Base-by-base conservation (phyloP, 202 grass and related monocot genomes). In the Saccharum hybrid region DNA sequence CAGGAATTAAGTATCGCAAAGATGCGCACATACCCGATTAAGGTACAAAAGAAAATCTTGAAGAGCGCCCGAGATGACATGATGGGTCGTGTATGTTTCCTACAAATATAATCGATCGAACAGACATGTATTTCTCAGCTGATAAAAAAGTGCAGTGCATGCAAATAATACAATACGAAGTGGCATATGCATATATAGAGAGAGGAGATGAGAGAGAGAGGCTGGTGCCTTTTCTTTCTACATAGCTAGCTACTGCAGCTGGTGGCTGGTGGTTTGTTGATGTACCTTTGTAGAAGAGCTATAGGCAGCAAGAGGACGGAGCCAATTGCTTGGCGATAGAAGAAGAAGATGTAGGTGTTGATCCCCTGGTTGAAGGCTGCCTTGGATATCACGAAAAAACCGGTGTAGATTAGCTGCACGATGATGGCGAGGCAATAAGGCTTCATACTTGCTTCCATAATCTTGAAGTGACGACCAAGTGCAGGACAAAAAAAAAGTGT, bases 361-460 rank as follows among this genome's bases (percentile, higher is more conserved):
- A 86, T 69, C 57, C 89, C 89, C 26, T 41, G 22, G 42, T 91
- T 82, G 30, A 91, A 91, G 15, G 86, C 46, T 1, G 85, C 85
- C 82, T 91, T 91, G 15, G 82, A 83, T 10, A 88, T 23, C 26
- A 88, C 78, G 48, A 79, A 88, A 54, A 88, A 51, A 4, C 82
- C 82, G 1, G 89, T 65, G 59, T 86, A 85, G 66, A 72, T 82
- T 0, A 85, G 30, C 4, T 91, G 84, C 42, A 86, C 63, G 19
- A 63, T 36, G 9, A 91, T 43, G 45, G 79, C 85, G 15, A 62
- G 39, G 8, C 1, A 33, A 8, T 52, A 73, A 10, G 71, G 71
- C 26, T 51, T 52, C 45, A 72, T 16, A 14, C 69, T 3, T 12
- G 66, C 66, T 46, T 71, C 12, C 42, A 31, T 49, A n/a, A 9